Evolutionary conservation across 495 filamentous ascomycete genomes (phyloP), one percentile per base, ranked within the genome.

Genomic region (Rhizodiscina lignyota): DNA sequence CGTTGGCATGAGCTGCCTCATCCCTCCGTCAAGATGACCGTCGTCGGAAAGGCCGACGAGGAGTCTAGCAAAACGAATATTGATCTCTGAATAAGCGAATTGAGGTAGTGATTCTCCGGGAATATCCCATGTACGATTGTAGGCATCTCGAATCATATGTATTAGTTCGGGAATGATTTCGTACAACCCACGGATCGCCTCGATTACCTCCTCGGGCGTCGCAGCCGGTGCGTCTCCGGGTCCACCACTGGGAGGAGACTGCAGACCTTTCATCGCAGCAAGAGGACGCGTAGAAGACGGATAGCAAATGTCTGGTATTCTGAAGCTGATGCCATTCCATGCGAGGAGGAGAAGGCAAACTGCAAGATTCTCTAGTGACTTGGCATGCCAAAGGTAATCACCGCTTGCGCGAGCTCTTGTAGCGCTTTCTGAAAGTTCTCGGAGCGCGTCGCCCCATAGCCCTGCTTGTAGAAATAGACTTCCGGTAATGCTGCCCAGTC

Each of bases 331-430:
- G 11, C 78, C 79, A 31, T 75, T 67, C 79, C 84, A 91, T 35
- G 76, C 79, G 32, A 91, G 70, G 59, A 96, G 72, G 20, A 96
- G 45, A 40, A 94, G 65, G 50, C 74, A 77, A 31, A 93, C 68
- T 11, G 85, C 58, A 42, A 89, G 79, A 6, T 82, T 75, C 48
- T 96, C 89, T 21, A 96, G 66, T 2, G 81, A 85, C 58, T 96
- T 99, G 10, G 79, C 89, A 63, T 96, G 83, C 89, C 89, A 99
- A 5, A 94, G 52, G 61, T 93, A 81, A 54, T 96, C 89, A 51
- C 80, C 86, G 44, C 76, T 72, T 22, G 71, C 73, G 51, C 79
- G 80, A 12, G 84, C 80, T 41, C 75, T 68, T 8, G 71, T 68
- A 5, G 78, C 83, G 32, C 77, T 78, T 35, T 94, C 86, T 18